Evolutionary conservation across 768 basidiomycete species (phyloP).

Genomic region (Pisolithus sp.): DNA sequence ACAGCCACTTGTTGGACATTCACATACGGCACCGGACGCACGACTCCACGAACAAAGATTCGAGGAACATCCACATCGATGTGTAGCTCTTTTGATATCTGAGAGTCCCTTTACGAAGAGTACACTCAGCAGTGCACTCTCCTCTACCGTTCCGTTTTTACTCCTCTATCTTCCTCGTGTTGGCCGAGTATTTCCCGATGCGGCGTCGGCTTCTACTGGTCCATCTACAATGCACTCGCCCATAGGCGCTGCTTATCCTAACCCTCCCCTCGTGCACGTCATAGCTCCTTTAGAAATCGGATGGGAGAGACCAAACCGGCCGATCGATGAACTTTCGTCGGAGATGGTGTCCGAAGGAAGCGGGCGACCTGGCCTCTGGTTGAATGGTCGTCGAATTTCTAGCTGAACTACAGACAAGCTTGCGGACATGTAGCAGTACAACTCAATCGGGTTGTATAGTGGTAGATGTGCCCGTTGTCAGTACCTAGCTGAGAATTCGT

Average conservation of each 20-base stretch:
- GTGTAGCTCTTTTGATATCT: slow-evolving; percentile 73
- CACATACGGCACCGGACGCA: background rate
- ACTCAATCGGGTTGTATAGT: too few species aligned
- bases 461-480: too few species aligned
- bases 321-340: background rate
- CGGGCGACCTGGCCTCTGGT: slow-evolving; percentile 41
- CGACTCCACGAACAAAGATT: background rate
- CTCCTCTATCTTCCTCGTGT: slow-evolving; percentile 63
- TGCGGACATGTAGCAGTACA: too few species aligned
- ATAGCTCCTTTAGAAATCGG: slow-evolving; percentile 15
- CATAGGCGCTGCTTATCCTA: slow-evolving; percentile 14
- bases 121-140: slow-evolving; percentile 61
- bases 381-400: slow-evolving; percentile 21
- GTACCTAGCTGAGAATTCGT: too few species aligned
- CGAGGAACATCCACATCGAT: background rate
- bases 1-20: background rate
- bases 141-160: slow-evolving; percentile 73
- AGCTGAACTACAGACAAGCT: slow-evolving; percentile 10
- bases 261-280: slow-evolving; percentile 15
- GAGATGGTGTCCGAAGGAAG: background rate
- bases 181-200: background rate
- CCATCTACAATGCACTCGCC: background rate
- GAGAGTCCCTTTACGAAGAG: slow-evolving; percentile 73
- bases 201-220: background rate
- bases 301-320: slow-evolving; percentile 17